These are phyloP conservation scores for Afroboletus lepidellus DNA, from an alignment of 1,284 basidiomycete species.

Conservation along the genomic window DNA sequence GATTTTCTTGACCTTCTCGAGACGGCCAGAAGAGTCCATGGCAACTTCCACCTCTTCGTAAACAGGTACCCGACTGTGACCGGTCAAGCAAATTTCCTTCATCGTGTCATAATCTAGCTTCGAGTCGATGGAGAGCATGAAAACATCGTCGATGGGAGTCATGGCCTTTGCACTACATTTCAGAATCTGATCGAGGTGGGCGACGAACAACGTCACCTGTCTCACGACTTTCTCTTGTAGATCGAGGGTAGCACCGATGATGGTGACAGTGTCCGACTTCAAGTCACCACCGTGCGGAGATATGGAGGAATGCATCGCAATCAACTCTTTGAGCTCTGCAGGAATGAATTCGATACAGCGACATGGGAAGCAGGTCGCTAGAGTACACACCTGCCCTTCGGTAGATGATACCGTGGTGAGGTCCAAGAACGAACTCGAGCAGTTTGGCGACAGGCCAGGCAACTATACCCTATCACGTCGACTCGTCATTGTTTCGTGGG, in stretches of 20 bases:
- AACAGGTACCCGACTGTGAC: conserved; percentile 52
- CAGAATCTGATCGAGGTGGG: not conserved
- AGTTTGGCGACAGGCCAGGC: conserved; percentile 81
- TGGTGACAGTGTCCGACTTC: conserved; percentile 70
- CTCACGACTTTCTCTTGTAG: conserved; percentile 64
- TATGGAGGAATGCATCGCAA: conserved; percentile 63
- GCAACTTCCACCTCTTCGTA: conserved; percentile 42
- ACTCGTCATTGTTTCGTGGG: not conserved
- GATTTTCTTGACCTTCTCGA: conserved; percentile 46
- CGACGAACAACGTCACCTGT: conserved; percentile 35
- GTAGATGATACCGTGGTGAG: conserved; percentile 62
- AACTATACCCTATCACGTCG: conserved; percentile 55
- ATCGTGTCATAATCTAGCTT: conserved; percentile 53
- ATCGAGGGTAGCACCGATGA: conserved; percentile 74
- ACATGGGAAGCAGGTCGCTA: not conserved
- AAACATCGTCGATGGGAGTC: conserved; percentile 38
- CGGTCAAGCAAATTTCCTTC: conserved; percentile 46
- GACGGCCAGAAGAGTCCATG: conserved; percentile 25
- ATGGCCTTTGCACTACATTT: conserved; percentile 22
- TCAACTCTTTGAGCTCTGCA: conserved; percentile 67
- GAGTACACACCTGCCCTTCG: conserved; percentile 39
- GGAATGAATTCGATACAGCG: not conserved
- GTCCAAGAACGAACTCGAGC: conserved; percentile 61
- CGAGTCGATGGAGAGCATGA: conserved; percentile 55
- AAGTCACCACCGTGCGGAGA: conserved; percentile 65